Base-by-base conservation (phyloP, 2,329 filamentous ascomycete species). In the Pleurostoma richardsiae region DNA sequence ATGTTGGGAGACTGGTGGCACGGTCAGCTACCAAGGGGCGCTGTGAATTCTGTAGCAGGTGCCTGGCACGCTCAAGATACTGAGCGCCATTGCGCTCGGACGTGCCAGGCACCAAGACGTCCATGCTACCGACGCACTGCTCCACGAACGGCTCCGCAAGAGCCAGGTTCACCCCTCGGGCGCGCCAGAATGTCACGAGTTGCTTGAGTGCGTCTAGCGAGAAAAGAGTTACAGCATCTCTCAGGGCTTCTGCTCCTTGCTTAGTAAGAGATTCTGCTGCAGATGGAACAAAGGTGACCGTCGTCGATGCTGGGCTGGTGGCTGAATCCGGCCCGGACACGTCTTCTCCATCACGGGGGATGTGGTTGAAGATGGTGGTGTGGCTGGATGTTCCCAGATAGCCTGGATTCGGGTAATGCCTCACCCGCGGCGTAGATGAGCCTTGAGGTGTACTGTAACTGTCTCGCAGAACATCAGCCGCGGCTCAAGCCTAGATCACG, bases 391-490 rank as follows among this genome's bases (percentile, higher is more conserved):
- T 53, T 27, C 62, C 62, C 6, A 62, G 53, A 39, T 59, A 64
- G 4, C 61, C 61, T 27, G 62, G 61, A 48, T 64, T 65, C 0
- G 62, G 62, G 51, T 63, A 63, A 5, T 52, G 54, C 28, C 41
- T 49, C 29, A 10, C 40, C 39, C 40, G 45, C 31, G 50, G 36
- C 43, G 39, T 19, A 19, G 19, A 19, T 19, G 19, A 19, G 19
- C 19, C 19, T 19, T 19, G 19, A 40, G 42, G 31, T 59, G 61
- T 11, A 58, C 58, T 29, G 54, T 50, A 43, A 36, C 33, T 36
- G 33, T 8, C 8, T 36, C n/a, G 8, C 8, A 8, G 8, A 8
- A 36, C 8, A 8, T 36, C 33, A 8, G 8, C n/a, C 8, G 33
- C 33, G 8, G 8, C 33, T 8, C n/a, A 8, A 8, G 33, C 8